Evolutionary conservation across 1,284 basidiomycete genomes (phyloP).

Genomic region (Puccinia hordei): DNA sequence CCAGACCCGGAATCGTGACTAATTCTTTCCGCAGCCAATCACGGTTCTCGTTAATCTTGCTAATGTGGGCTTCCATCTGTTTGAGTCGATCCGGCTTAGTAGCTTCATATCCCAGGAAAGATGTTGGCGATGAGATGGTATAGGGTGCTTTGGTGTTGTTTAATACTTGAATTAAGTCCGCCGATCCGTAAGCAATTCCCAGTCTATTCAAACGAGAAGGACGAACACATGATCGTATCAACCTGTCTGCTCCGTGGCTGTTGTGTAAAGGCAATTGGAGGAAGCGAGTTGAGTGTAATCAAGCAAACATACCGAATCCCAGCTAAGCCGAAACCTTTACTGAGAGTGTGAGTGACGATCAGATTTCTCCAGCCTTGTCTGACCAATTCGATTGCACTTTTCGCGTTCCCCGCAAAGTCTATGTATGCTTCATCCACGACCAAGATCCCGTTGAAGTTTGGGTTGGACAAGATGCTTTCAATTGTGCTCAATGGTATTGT

Average conservation of each 20-base stretch:
- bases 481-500: conserved; percentile 74
- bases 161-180: conserved; percentile 84
- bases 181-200: conserved; percentile 85
- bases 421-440: conserved; percentile 98
- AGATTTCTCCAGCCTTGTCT: conserved; percentile 78
- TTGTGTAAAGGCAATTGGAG: neutral
- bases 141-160: conserved; percentile 97
- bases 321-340: conserved; percentile 94
- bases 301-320: conserved; percentile 73
- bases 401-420: conserved; percentile 74
- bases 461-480: conserved; percentile 74
- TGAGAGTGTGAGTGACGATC: conserved; percentile 90
- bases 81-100: conserved; percentile 69
- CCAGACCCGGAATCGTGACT: conserved; percentile 68
- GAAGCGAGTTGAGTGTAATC: neutral
- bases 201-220: conserved; percentile 64
- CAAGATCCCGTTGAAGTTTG: conserved; percentile 82
- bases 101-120: conserved; percentile 77
- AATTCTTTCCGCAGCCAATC: conserved; percentile 63
- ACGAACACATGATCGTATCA: neutral
- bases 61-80: conserved; percentile 70
- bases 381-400: conserved; percentile 71
- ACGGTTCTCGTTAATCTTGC: conserved; percentile 68
- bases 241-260: neutral
- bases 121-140: conserved; percentile 89